Conservation (phyloP, 192 early-diverging fungal genomes). For the Backusella sp. region DNA sequence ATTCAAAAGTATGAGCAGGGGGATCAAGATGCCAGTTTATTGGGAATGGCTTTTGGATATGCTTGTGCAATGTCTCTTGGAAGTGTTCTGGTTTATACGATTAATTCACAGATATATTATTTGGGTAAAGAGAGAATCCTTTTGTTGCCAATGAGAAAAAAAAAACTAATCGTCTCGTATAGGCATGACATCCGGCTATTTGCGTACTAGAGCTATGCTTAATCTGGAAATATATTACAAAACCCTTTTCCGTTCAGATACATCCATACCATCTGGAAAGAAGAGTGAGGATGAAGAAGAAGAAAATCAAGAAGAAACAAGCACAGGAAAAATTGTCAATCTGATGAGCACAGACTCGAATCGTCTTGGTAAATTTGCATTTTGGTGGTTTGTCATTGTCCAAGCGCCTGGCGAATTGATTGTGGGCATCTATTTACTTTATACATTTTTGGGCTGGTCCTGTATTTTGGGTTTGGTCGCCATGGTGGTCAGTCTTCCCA, state of each 20-base stretch:
- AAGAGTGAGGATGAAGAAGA: constrained; percentile 26
- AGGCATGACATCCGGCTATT: constrained; percentile 23
- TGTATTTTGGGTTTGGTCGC: constrained; percentile 72
- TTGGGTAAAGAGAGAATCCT: too few species aligned
- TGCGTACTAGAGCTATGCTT: constrained; percentile 17
- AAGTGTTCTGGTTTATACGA: neutral
- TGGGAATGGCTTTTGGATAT: constrained; percentile 53
- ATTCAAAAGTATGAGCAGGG: neutral
- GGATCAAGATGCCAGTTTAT: constrained; percentile 32
- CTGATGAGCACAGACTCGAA: constrained; percentile 70
- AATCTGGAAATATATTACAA: constrained; percentile 62
- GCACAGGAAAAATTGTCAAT: constrained; percentile 66
- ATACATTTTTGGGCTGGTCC: constrained; percentile 75
- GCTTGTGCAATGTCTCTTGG: constrained; percentile 46
- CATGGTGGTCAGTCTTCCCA: constrained; percentile 44
- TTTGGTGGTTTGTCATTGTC: constrained; percentile 51
- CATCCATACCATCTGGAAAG: constrained; percentile 27
- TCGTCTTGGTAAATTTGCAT: constrained; percentile 48
- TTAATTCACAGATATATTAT: neutral
- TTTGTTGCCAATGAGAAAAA: constrained; percentile 23
- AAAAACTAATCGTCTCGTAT: constrained; percentile 24
- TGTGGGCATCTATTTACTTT: constrained; percentile 64
- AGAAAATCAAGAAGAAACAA: constrained; percentile 22
- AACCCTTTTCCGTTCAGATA: constrained; percentile 50
- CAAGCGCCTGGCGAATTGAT: constrained; percentile 57